Evolutionary conservation across 345 rosid species (phyloP).

Genomic region (Gossypium stocksii): DNA sequence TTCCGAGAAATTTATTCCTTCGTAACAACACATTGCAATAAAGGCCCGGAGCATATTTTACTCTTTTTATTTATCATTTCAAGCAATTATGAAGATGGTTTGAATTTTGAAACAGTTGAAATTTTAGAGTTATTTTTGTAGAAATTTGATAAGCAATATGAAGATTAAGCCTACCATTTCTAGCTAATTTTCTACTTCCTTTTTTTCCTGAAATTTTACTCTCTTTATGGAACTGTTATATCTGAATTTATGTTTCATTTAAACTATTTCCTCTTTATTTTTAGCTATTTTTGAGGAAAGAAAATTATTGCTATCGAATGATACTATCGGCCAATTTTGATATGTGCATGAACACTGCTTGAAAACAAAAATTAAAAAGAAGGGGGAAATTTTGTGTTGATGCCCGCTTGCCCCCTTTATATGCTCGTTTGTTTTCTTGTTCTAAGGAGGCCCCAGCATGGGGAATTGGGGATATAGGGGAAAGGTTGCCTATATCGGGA

Average conservation of each 20-base stretch:
- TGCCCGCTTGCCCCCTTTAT: not conserved
- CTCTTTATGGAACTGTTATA: not conserved
- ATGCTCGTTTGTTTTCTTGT: not conserved
- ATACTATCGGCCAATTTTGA: not conserved
- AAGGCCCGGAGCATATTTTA: not conserved
- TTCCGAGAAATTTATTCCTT: slow-evolving; percentile 5
- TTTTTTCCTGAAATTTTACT: not conserved
- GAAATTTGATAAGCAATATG: not conserved
- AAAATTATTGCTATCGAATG: not conserved
- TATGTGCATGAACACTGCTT: not conserved
- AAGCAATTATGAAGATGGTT: not conserved
- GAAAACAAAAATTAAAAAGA: not conserved
- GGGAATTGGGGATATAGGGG: not conserved
- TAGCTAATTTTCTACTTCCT: not conserved
- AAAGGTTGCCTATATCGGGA: not conserved
- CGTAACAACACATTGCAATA: not conserved
- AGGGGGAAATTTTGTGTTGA: not conserved
- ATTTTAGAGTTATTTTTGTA: not conserved
- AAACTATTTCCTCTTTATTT: not conserved
- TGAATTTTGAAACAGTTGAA: not conserved
- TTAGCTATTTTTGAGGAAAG: not conserved
- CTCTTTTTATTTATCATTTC: not conserved
- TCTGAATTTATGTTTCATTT: not conserved
- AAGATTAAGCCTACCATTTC: not conserved
- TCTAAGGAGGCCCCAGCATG: not conserved